phyloP scores from a whole-genome alignment of 225 moss, liverwort and hornwort genomes.

The Straminergon stramineum region DNA sequence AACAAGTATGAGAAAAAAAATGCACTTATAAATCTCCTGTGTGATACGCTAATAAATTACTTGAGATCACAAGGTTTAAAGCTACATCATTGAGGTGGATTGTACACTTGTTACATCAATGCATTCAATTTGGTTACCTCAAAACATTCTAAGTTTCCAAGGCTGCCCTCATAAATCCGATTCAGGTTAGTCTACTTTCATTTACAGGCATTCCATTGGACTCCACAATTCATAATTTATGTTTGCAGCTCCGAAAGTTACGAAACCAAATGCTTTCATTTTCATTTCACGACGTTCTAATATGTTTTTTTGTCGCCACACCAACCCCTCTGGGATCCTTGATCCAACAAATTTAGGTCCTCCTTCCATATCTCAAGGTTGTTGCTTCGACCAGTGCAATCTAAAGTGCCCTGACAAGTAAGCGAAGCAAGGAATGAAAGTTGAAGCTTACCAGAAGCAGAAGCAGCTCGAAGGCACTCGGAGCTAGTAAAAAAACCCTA shows the following conservation, averaged over 20 bases:
- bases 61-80: background rate
- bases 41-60: background rate
- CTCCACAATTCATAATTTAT: background rate
- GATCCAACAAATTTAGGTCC: background rate
- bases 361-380: background rate
- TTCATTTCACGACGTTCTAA: background rate
- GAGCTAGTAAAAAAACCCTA: constrained; percentile 18
- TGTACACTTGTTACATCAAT: background rate
- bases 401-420: too few relatives aligned
- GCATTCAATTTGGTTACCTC: background rate
- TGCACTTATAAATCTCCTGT: background rate
- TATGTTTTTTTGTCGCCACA: too few relatives aligned
- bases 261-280: background rate
- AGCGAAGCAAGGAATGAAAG: background rate
- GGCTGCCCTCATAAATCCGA: background rate
- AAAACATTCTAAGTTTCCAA: background rate
- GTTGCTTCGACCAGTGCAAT: background rate
- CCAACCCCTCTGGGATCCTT: background rate
- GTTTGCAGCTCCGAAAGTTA: background rate
- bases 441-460: constrained; percentile 12
- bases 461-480: constrained; percentile 3
- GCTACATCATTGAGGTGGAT: background rate
- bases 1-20: background rate
- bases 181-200: background rate
- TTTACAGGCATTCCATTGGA: background rate